Evolutionary conservation across 441 rosid genomes (phyloP), one percentile per base, ranked within the genome.

Genomic region (Pelargonium citronellum): DNA sequence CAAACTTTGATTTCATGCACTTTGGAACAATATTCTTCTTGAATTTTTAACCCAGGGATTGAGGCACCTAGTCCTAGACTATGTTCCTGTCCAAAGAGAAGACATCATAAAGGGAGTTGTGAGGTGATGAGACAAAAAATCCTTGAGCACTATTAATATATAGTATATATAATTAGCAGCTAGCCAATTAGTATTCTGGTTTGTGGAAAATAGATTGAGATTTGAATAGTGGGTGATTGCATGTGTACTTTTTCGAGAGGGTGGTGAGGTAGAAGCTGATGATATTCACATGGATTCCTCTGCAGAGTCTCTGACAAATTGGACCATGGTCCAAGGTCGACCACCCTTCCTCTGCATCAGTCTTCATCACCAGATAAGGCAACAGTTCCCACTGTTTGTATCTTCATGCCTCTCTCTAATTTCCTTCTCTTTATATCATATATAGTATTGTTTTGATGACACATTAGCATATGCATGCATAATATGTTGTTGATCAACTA

Each of bases 241-340:
- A 47, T 47, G 53, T 10, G 53, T 47, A 47, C 13, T 73, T 66
- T 69, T 62, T 49, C 11, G 53, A 71, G 64, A 67, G 67, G 66
- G 22, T 19, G 74, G n/a, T n/a, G n/a, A 77, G 67, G 73, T 58
- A 17, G 76, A 77, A 13, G 77, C 73, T 76, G 57, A 49, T 49
- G 57, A 49, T 49, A 2, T 49, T 49, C 84, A 82, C 84, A 77
- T 82, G 87, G 81, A 78, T 70, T 68, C 5, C 47, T 27, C 74
- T 78, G 80, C 77, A 78, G 37, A 7, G 13, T 64, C 84, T 75
- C 84, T 75, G 84, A 71, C 84, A 77, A 43, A 20, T 75, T 77
- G 78, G 83, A 77, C 80, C 81, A 70, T 66, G 69, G 74, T 69
- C 78, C 80, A 73, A 65, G 65, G 74, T 74, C 72, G 68, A 61